Conservation (phyloP, 2,329 filamentous ascomycete genomes). For the Stenocarpella maydis region DNA sequence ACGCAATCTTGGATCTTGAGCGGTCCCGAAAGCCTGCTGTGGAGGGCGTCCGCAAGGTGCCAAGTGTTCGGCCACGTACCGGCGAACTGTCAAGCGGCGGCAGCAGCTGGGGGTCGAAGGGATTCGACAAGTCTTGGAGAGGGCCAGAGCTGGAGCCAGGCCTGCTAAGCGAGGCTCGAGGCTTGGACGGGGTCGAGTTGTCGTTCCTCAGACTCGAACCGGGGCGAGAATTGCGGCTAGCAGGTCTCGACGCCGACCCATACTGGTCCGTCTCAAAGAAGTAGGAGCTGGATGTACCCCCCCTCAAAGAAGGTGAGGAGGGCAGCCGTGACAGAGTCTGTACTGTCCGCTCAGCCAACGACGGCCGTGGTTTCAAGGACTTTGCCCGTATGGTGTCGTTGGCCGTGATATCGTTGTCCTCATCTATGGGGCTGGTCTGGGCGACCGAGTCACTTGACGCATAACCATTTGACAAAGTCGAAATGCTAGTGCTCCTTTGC, state of each 20-base stretch:
- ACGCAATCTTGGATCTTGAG: slow-evolving; percentile 44
- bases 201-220: slow-evolving; percentile 70
- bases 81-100: slow-evolving; percentile 56
- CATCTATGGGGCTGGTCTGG: slow-evolving; percentile 25
- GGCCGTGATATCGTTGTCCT: not conserved
- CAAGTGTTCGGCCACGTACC: slow-evolving; percentile 44
- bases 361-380: slow-evolving; percentile 53
- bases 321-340: slow-evolving; percentile 83
- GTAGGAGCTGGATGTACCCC: slow-evolving; percentile 73
- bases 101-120: slow-evolving; percentile 54
- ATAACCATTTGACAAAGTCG: slow-evolving; percentile 21
- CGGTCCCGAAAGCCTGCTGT: slow-evolving; percentile 40
- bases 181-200: slow-evolving; percentile 60
- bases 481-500: slow-evolving; percentile 29
- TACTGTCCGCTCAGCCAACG: slow-evolving; percentile 83
- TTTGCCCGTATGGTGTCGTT: slow-evolving; percentile 14
- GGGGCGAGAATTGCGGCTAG: slow-evolving; percentile 56
- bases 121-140: slow-evolving; percentile 53
- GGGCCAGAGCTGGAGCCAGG: slow-evolving; percentile 63
- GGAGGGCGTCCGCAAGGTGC: slow-evolving; percentile 47
- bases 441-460: slow-evolving; percentile 23
- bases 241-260: slow-evolving; percentile 60
- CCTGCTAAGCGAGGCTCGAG: slow-evolving; percentile 58
- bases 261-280: slow-evolving; percentile 76
- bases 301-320: slow-evolving; percentile 75